phyloP scores from a whole-genome alignment of 768 basidiomycete genomes.

The Chalciporus sphaerocephalus region DNA sequence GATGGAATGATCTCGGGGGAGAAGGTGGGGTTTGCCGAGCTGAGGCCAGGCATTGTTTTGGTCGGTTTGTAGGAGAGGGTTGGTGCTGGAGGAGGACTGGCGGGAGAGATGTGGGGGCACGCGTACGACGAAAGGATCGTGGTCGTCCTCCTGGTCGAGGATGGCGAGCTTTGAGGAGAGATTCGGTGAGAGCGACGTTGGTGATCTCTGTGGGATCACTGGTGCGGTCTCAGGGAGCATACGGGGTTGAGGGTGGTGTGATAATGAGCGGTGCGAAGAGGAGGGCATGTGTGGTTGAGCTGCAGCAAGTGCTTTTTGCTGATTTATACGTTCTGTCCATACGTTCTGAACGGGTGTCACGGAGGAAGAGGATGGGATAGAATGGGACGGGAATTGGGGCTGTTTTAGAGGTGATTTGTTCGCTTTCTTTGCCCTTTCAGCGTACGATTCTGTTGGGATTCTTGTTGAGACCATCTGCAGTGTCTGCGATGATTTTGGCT shows the following conservation, averaged over 20 bases:
- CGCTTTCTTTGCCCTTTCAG: slow-evolving; percentile 50
- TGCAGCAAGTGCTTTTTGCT: slow-evolving; percentile 32
- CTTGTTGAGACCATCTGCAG: slow-evolving; percentile 14
- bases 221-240: slow-evolving; percentile 3
- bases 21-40: slow-evolving; percentile 32
- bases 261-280: slow-evolving; percentile 10
- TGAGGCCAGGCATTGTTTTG: slow-evolving; percentile 42
- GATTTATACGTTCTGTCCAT: slow-evolving; percentile 41
- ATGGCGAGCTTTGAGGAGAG: slow-evolving; percentile 19
- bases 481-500: not conserved
- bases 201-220: slow-evolving; percentile 19
- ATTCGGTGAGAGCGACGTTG: slow-evolving; percentile 1
- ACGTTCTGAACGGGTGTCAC: slow-evolving; percentile 34
- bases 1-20: not conserved
- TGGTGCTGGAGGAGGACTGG: slow-evolving; percentile 24
- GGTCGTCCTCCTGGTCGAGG: slow-evolving; percentile 25
- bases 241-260: not conserved
- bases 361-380: slow-evolving; percentile 1
- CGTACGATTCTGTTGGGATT: slow-evolving; percentile 51
- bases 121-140: slow-evolving; percentile 47
- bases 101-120: slow-evolving; percentile 33
- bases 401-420: slow-evolving; percentile 2
- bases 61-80: slow-evolving; percentile 18
- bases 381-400: slow-evolving; percentile 3
- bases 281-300: slow-evolving; percentile 17